Base-by-base conservation (phyloP, 2,329 filamentous ascomycete genomes). In the Hortaea sp. region DNA sequence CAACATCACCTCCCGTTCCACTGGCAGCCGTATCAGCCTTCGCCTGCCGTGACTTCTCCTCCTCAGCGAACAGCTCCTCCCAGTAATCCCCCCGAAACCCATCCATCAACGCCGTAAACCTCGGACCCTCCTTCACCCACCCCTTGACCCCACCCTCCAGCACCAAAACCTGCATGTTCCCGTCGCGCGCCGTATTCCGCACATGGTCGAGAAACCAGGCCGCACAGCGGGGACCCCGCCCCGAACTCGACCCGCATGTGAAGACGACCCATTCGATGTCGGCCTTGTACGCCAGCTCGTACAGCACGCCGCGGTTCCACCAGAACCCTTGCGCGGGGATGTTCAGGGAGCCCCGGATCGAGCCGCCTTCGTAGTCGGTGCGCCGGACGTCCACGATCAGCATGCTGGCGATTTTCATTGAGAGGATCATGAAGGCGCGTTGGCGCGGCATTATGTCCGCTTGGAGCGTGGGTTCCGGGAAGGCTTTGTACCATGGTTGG, bases 261-360 rank as follows among this genome's bases (percentile, higher is more conserved):
- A 73, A 72, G 5, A 70, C 68, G 1, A 73, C 68, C 56, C 65
- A 64, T 46, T 66, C 67, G 11, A 72, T 62, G 34, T 68, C 68
- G 6, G 68, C 65, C 43, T 70, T 62, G 50, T 66, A 69, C 43
- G 66, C 69, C 30, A 73, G 50, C 44, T 69, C 61, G 35, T 69
- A 69, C 44, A 72, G 56, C n/a, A 65, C 64, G 1, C 59, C 67
- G 38, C 65, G 57, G 51, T 72, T 72, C 63, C 65, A 61, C 56
- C 66, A 71, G 58, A 73, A 72, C 37, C 64, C 65, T 42, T 72
- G 69, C 0, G 70, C 70, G n/a, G 70, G 70, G 37, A 73, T 59
- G 48, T 72, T 72, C 30, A 73, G 54, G 52, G 66, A 69, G n/a
- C 68, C 69, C 27, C 63, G 59, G 41, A 72, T 69, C 5, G 62